A percentile compares a stretch with the other conserved stretches of the same genome.
Conservation (phyloP, 768 basidiomycete species). For the Leccinum broughii region DNA sequence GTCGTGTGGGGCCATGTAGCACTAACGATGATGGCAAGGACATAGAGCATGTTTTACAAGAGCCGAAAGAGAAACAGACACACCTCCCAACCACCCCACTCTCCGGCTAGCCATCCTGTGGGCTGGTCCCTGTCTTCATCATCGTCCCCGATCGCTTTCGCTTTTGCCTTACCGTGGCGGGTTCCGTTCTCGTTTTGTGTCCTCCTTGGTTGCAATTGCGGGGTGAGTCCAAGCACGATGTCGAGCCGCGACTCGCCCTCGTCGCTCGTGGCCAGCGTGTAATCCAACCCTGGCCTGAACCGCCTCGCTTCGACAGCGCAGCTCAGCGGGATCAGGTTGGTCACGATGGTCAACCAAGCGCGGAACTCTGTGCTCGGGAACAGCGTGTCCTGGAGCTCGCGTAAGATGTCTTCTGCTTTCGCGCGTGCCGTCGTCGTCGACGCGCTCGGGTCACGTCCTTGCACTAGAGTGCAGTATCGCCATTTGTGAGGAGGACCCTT, state of each 20-base stretch:
- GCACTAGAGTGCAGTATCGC: constrained; percentile 75
- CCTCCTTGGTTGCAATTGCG: constrained; percentile 41
- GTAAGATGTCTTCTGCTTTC: constrained; percentile 24
- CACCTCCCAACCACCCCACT: constrained; percentile 96
- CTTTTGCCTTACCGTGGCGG: constrained; percentile 32
- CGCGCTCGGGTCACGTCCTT: neutral
- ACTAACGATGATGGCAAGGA: constrained; percentile 41
- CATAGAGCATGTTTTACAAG: neutral
- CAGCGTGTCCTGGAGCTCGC: constrained; percentile 67
- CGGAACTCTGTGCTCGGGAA: constrained; percentile 83
- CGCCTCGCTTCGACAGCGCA: constrained; percentile 80
- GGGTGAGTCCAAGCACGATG: constrained; percentile 84
- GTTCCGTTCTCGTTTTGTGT: constrained; percentile 10
- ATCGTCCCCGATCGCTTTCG: constrained; percentile 17
- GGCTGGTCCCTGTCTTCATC: constrained; percentile 32
- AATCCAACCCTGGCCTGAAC: constrained; percentile 91
- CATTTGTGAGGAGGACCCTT: constrained; percentile 93
- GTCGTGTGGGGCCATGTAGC: constrained; percentile 93
- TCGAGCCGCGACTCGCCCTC: constrained; percentile 82
- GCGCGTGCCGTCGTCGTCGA: constrained; percentile 13
- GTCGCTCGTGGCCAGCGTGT: constrained; percentile 89
- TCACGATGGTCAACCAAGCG: constrained; percentile 81
- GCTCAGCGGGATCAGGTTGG: constrained; percentile 67
- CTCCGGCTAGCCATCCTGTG: constrained; percentile 66
- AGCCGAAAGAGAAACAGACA: constrained; percentile 13